A percentile compares a stretch with the other conserved stretches of the same genome.
These are phyloP conservation scores for Linum usitatissimum DNA, from an alignment of 345 rosid genomes.

Conservation along the genomic window DNA sequence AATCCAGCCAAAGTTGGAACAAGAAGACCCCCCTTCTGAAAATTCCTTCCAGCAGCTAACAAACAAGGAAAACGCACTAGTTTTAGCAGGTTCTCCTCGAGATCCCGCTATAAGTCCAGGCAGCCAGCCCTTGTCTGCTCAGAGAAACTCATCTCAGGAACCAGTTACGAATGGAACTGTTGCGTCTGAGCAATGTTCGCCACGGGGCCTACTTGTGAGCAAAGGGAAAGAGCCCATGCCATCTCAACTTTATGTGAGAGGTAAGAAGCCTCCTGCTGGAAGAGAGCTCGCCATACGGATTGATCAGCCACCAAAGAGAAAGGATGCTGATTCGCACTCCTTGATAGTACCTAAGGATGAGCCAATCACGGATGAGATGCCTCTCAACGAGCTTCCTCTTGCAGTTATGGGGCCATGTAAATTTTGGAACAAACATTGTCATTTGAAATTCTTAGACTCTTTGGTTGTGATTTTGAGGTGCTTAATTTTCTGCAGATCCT, in stretches of 20 bases:
- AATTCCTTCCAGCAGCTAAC: slow-evolving; percentile 14
- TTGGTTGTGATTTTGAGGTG: slow-evolving; percentile 5
- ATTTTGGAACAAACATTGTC: neutral
- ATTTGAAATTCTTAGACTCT: neutral
- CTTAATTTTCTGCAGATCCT: slow-evolving; percentile 22
- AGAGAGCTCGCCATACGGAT: slow-evolving; percentile 15
- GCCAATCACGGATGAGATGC: slow-evolving; percentile 36
- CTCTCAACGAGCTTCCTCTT: slow-evolving; percentile 31
- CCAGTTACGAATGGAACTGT: neutral
- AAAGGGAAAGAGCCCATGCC: slow-evolving; percentile 40
- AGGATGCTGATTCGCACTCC: slow-evolving; percentile 10
- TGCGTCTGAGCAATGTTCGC: slow-evolving; percentile 10
- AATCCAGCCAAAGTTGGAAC: slow-evolving; percentile 28
- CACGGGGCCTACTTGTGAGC: slow-evolving; percentile 13
- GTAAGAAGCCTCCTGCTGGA: slow-evolving; percentile 13
- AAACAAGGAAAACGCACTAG: slow-evolving; percentile 10
- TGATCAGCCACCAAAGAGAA: slow-evolving; percentile 11
- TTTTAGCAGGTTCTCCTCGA: slow-evolving; percentile 9
- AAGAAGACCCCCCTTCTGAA: slow-evolving; percentile 18
- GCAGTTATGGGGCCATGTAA: slow-evolving; percentile 46
- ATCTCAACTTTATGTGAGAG: slow-evolving; percentile 16
- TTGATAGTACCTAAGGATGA: slow-evolving; percentile 45
- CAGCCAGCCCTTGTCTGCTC: slow-evolving; percentile 15
- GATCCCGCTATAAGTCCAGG: slow-evolving; percentile 6
- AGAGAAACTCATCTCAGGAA: slow-evolving; percentile 8